Conservation (phyloP, 2,329 filamentous ascomycete genomes). For the Massarina eburnea region DNA sequence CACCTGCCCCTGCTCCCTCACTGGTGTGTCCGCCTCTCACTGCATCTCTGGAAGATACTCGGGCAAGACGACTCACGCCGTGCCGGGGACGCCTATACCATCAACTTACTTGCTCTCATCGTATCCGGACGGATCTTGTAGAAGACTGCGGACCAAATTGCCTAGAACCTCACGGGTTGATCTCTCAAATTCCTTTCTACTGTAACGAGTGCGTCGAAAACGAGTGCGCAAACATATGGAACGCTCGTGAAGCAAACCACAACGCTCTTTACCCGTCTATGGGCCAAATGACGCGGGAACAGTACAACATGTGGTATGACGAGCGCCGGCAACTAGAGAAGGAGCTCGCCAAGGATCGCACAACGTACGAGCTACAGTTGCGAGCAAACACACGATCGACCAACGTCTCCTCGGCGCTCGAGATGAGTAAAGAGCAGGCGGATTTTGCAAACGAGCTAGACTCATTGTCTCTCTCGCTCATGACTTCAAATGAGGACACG, state of each 20-base stretch:
- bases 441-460: slow-evolving; percentile 36
- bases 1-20: slow-evolving; percentile 3
- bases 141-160: slow-evolving; percentile 41
- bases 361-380: slow-evolving; percentile 28
- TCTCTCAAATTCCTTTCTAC: slow-evolving; percentile 24
- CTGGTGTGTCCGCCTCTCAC: slow-evolving; percentile 11
- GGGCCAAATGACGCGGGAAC: slow-evolving; percentile 31
- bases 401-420: slow-evolving; percentile 31
- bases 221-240: slow-evolving; percentile 31
- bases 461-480: slow-evolving; percentile 32
- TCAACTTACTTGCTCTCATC: slow-evolving; percentile 39
- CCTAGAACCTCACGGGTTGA: slow-evolving; percentile 27
- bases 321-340: slow-evolving; percentile 32
- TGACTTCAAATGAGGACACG: slow-evolving; percentile 21
- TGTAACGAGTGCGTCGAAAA: slow-evolving; percentile 38
- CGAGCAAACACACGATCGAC: slow-evolving; percentile 27
- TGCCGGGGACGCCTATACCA: slow-evolving; percentile 41
- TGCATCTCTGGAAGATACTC: slow-evolving; percentile 18
- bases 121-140: slow-evolving; percentile 38
- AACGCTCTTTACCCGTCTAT: slow-evolving; percentile 30
- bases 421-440: slow-evolving; percentile 33
- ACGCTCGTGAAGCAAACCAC: slow-evolving; percentile 27
- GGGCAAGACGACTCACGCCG: slow-evolving; percentile 32
- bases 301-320: slow-evolving; percentile 36
- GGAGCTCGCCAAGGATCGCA: slow-evolving; percentile 28